Percentiles rank a stretch among this genome's conserved stretches.
phyloP scores from a whole-genome alignment of 2,329 filamentous ascomycete species.

The Elsinoe ampelina region DNA sequence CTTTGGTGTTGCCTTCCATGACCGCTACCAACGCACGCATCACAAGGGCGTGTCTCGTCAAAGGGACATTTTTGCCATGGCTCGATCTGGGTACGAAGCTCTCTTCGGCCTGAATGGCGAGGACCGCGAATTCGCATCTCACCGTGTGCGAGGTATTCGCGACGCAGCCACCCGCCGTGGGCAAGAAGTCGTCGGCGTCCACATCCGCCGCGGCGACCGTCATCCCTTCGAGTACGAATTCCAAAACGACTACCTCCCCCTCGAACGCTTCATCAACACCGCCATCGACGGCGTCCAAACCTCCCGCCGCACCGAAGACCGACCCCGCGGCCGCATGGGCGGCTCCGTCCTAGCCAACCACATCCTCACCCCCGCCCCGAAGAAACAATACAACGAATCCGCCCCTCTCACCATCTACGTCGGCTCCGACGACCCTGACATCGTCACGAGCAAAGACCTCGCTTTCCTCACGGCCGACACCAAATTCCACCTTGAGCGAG shows the following conservation, averaged over 20 bases:
- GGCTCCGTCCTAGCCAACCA: not conserved
- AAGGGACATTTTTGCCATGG: constrained; percentile 56
- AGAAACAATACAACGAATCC: not conserved
- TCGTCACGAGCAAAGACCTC: constrained; percentile 60
- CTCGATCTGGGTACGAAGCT: constrained; percentile 60
- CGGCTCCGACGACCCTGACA: constrained; percentile 72
- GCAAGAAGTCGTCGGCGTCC: constrained; percentile 58
- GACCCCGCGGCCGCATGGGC: not conserved
- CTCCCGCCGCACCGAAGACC: not conserved
- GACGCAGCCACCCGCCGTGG: constrained; percentile 36
- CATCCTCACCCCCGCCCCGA: constrained; percentile 3
- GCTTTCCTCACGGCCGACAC: constrained; percentile 29
- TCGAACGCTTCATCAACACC: constrained; percentile 56
- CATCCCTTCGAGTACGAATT: constrained; percentile 76
- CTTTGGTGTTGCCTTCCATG: constrained; percentile 52
- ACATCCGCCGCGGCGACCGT: constrained; percentile 70
- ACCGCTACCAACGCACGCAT: constrained; percentile 25
- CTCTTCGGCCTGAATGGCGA: constrained; percentile 61
- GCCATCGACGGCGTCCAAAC: constrained; percentile 35
- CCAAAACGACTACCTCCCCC: constrained; percentile 65
- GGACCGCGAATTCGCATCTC: constrained; percentile 56
- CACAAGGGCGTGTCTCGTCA: constrained; percentile 32
- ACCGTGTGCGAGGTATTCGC: constrained; percentile 49
- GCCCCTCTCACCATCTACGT: constrained; percentile 44
- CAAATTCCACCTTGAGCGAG: constrained; percentile 34